Conservation (phyloP, 257 asterid genomes). For the Striga asiatica region DNA sequence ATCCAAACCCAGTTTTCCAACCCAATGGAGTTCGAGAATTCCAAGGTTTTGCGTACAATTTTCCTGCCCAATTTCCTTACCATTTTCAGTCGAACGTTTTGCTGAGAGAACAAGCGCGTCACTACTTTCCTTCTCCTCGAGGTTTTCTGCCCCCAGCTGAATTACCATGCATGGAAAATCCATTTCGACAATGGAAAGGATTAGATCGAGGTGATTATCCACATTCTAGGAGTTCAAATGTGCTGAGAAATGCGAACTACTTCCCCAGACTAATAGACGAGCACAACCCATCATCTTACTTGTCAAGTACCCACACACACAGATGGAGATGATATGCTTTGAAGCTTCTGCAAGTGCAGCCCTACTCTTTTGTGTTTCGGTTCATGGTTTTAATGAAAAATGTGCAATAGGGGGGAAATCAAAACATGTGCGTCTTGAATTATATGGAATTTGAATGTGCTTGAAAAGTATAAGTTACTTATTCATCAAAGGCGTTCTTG, state of each 20-base stretch:
- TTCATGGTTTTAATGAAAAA: neutral
- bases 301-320: neutral
- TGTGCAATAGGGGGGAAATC: neutral
- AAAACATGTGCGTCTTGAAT: neutral
- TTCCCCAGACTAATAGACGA: conserved; percentile 15
- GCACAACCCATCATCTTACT: conserved; percentile 1
- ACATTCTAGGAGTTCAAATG: neutral
- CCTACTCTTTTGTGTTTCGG: neutral
- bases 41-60: conserved; percentile 8
- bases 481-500: too few species aligned
- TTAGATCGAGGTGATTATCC: conserved; percentile 14
- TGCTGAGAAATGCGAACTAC: neutral
- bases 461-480: too few species aligned
- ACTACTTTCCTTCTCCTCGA: conserved; percentile 7
- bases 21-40: conserved; percentile 19
- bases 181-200: conserved; percentile 8
- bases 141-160: conserved; percentile 8
- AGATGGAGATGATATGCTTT: conserved; percentile 9
- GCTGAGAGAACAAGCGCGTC: conserved; percentile 16
- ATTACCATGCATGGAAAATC: neutral
- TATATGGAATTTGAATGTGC: neutral
- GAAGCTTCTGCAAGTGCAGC: neutral
- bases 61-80: conserved; percentile 12
- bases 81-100: conserved; percentile 9
- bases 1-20: conserved; percentile 12